Evolutionary conservation across 768 basidiomycete genomes (phyloP).

Genomic region (Leucocoprinus birnbaumii): DNA sequence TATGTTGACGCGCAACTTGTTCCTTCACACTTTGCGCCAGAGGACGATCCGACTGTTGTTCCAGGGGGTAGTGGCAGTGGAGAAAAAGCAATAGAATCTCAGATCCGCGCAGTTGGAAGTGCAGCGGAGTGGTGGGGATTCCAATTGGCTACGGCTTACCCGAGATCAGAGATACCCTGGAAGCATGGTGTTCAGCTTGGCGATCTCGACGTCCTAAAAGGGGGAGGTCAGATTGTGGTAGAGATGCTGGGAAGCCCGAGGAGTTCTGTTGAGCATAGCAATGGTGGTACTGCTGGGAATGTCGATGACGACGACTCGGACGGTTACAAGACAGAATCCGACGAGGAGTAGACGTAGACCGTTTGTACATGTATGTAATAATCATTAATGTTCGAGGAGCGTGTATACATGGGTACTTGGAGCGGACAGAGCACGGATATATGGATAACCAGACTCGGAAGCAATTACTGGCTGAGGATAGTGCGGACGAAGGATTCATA

Average conservation of each 20-base stretch:
- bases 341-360: slow-evolving; percentile 8
- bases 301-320: slow-evolving; percentile 47
- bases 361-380: slow-evolving; percentile 7
- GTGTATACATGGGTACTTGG: background rate
- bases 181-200: slow-evolving; percentile 31
- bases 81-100: slow-evolving; percentile 31
- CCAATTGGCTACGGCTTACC: slow-evolving; percentile 65
- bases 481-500: slow-evolving; percentile 97
- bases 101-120: slow-evolving; percentile 16
- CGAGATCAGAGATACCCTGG: slow-evolving; percentile 63
- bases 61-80: slow-evolving; percentile 36
- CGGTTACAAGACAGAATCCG: slow-evolving; percentile 55
- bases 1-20: slow-evolving; percentile 66
- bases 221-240: slow-evolving; percentile 64
- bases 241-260: slow-evolving; percentile 35
- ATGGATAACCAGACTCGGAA: too few relatives aligned
- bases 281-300: slow-evolving; percentile 16
- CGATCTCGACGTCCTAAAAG: slow-evolving; percentile 47
- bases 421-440: slow-evolving; percentile 6
- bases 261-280: slow-evolving; percentile 5
- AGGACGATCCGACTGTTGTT: slow-evolving; percentile 39
- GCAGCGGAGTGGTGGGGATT: slow-evolving; percentile 70
- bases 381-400: slow-evolving; percentile 5
- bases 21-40: slow-evolving; percentile 33
- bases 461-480: slow-evolving; percentile 78